Conservation (phyloP, 129 eudicot genomes). For the Flaveria bidentis region DNA sequence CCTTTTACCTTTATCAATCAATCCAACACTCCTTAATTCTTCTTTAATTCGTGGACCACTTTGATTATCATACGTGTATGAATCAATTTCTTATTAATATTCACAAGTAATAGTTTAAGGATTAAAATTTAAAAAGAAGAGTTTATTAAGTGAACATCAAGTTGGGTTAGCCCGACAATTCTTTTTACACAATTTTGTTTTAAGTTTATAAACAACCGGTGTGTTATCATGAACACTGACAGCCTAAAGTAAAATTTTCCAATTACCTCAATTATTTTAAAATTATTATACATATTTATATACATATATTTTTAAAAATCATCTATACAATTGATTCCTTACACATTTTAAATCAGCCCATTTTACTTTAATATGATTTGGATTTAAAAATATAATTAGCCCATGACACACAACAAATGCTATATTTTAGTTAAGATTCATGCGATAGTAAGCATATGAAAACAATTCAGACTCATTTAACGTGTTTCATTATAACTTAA, state of each 20-base stretch:
- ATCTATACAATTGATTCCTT: too few species aligned
- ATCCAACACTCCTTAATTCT: slow-evolving; percentile 26
- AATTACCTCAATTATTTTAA: too few species aligned
- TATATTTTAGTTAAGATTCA: too few species aligned
- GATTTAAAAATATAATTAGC: too few species aligned
- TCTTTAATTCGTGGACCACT: slow-evolving; percentile 34
- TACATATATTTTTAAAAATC: too few species aligned
- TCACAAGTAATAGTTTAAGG: not conserved
- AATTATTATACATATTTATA: too few species aligned
- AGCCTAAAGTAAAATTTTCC: too few species aligned
- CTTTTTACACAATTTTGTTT: not conserved
- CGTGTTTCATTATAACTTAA: too few species aligned
- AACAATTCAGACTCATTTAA: not conserved
- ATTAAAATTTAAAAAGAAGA: not conserved
- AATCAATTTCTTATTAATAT: not conserved
- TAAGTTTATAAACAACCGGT: not conserved
- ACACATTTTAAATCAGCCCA: too few species aligned
- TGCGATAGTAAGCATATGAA: not conserved
- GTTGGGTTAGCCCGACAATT: not conserved
- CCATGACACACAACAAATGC: too few species aligned
- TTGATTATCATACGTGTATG: not conserved
- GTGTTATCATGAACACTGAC: too few species aligned
- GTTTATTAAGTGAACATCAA: not conserved
- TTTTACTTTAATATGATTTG: too few species aligned
- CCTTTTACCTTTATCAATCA: slow-evolving; percentile 37